A percentile compares a stretch with the other conserved stretches of the same genome.
phyloP scores from a whole-genome alignment of 495 filamentous ascomycete genomes.

The Arthonia radiata region DNA sequence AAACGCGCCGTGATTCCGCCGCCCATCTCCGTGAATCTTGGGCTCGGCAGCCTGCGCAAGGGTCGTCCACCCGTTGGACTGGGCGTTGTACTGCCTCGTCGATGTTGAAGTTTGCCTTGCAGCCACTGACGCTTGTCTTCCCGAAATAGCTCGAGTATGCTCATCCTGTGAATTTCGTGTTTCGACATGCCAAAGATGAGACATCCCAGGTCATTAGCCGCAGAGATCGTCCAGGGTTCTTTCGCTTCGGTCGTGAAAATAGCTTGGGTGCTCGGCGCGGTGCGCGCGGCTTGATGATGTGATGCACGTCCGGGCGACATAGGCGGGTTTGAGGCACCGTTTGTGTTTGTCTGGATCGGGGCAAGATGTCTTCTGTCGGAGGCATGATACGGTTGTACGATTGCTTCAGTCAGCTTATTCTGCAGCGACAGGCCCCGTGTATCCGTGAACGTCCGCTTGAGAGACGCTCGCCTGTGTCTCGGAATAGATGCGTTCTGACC shows the following conservation, averaged over 20 bases:
- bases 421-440: constrained; percentile 42
- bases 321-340: too few relatives aligned
- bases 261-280: constrained; percentile 76
- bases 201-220: constrained; percentile 93
- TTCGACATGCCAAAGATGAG: constrained; percentile 88
- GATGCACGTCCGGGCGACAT: too few relatives aligned
- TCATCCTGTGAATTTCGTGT: constrained; percentile 78
- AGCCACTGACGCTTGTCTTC: constrained; percentile 74
- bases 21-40: too few relatives aligned
- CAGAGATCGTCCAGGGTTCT: constrained; percentile 80
- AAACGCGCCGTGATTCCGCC: constrained; percentile 68
- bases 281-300: constrained; percentile 71
- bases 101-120: constrained; percentile 52
- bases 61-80: constrained; percentile 15
- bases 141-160: constrained; percentile 82
- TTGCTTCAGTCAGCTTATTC: constrained; percentile 62
- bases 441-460: constrained; percentile 80
- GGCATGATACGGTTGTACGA: constrained; percentile 53
- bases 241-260: constrained; percentile 83
- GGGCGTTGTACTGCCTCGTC: constrained; percentile 15
- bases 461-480: constrained; percentile 30
- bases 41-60: too few relatives aligned
- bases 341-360: too few relatives aligned
- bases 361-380: constrained; percentile 17
- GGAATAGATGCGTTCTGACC: too few relatives aligned